phyloP scores from a whole-genome alignment of 768 basidiomycete genomes.

The Austroboletus eburneus region DNA sequence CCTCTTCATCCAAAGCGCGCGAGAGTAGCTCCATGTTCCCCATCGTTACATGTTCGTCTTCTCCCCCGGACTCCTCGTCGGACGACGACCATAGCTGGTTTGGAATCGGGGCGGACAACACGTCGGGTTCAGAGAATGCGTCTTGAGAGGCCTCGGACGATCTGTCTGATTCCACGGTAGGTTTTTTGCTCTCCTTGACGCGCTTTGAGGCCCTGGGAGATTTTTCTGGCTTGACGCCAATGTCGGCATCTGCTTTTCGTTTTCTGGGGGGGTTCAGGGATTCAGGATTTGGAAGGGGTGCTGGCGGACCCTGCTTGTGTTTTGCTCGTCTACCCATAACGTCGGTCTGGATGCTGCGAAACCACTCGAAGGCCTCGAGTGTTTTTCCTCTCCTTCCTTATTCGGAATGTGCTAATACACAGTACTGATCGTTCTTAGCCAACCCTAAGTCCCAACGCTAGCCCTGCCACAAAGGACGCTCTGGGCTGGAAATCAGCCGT shows the following conservation, averaged over 20 bases:
- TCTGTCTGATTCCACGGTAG: constrained; percentile 16
- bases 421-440: constrained; percentile 43
- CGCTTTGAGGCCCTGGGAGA: constrained; percentile 34
- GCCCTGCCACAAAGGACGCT: constrained; percentile 83
- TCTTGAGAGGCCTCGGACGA: constrained; percentile 32
- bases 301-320: constrained; percentile 76
- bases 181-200: constrained; percentile 28
- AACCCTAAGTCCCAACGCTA: constrained; percentile 75
- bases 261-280: constrained; percentile 61
- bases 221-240: constrained; percentile 28
- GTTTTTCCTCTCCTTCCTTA: constrained; percentile 24
- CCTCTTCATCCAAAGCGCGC: constrained; percentile 66
- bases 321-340: constrained; percentile 82
- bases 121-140: constrained; percentile 44
- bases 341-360: constrained; percentile 3
- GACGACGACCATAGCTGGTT: constrained; percentile 37
- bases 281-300: constrained; percentile 44
- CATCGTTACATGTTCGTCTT: constrained; percentile 60
- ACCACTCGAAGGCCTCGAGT: neutral
- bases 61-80: constrained; percentile 42
- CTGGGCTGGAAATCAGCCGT: constrained; percentile 91
- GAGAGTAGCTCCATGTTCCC: constrained; percentile 82
- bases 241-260: constrained; percentile 56
- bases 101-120: constrained; percentile 6
- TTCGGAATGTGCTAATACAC: constrained; percentile 12